Evolutionary conservation across 306 rosid species (phyloP).

Genomic region (Biancaea sappan): DNA sequence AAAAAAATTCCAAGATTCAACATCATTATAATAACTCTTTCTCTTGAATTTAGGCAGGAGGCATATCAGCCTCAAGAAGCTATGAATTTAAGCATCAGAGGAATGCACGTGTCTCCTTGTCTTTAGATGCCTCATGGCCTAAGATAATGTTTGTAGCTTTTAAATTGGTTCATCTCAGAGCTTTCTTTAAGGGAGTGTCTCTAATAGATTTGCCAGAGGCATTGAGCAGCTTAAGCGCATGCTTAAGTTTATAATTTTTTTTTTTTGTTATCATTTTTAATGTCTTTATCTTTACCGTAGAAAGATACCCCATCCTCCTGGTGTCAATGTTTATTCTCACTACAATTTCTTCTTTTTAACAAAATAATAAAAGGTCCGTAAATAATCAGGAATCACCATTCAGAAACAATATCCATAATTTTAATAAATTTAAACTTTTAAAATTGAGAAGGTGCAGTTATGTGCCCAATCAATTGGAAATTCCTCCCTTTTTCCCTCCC

Average conservation of each 20-base stretch:
- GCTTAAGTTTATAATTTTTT: not conserved
- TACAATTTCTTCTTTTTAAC: not conserved
- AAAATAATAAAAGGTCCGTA: not conserved
- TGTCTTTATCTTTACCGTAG: not conserved
- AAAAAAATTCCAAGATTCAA: slow-evolving; percentile 24
- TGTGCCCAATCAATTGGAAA: not conserved
- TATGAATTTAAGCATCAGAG: slow-evolving; percentile 14
- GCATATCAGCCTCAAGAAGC: slow-evolving; percentile 12
- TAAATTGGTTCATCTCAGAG: not conserved
- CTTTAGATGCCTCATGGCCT: not conserved
- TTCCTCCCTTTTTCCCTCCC: slow-evolving; percentile 15
- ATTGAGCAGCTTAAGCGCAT: not conserved
- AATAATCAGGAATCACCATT: not conserved
- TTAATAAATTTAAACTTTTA: not conserved
- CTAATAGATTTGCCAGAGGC: not conserved
- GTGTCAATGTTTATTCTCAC: not conserved
- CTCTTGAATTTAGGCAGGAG: slow-evolving; percentile 2
- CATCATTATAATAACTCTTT: not conserved
- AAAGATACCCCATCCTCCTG: not conserved
- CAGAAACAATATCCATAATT: not conserved
- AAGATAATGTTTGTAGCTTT: not conserved
- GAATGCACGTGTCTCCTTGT: not conserved
- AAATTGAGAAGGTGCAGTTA: not conserved
- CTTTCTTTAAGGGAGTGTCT: not conserved
- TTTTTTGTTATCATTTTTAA: not conserved